Evolutionary conservation across 2,329 filamentous ascomycete species (phyloP).

Genomic region (Hymenoscyphus infarciens): DNA sequence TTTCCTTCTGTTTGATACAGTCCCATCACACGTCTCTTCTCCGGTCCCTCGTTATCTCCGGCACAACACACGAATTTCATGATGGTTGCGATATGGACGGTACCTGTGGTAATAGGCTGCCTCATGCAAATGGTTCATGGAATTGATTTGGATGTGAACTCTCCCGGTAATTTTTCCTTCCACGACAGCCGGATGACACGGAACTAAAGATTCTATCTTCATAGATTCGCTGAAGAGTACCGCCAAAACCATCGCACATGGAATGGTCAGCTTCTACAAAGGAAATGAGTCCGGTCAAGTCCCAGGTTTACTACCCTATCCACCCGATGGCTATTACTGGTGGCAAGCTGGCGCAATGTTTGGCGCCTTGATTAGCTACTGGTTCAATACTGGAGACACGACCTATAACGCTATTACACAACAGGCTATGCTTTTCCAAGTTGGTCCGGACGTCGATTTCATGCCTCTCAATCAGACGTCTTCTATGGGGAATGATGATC

Average conservation of each 20-base stretch:
- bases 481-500: slow-evolving; percentile 69
- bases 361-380: slow-evolving; percentile 72
- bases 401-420: slow-evolving; percentile 65
- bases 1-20: neutral
- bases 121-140: neutral
- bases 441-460: slow-evolving; percentile 67
- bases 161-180: slow-evolving; percentile 8
- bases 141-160: slow-evolving; percentile 16
- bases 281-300: slow-evolving; percentile 46
- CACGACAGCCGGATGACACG: neutral
- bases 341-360: slow-evolving; percentile 65
- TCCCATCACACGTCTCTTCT: neutral
- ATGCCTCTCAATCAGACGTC: slow-evolving; percentile 69
- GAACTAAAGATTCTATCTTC: slow-evolving; percentile 3
- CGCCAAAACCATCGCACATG: slow-evolving; percentile 38
- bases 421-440: slow-evolving; percentile 69
- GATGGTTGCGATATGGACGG: slow-evolving; percentile 9
- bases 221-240: slow-evolving; percentile 30
- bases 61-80: neutral
- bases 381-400: slow-evolving; percentile 72
- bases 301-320: slow-evolving; percentile 46
- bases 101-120: neutral
- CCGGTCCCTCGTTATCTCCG: neutral
- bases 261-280: slow-evolving; percentile 47
- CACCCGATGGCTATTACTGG: slow-evolving; percentile 24